Conservation (phyloP, 2,329 filamentous ascomycete genomes). For the Ustulina deusta region DNA sequence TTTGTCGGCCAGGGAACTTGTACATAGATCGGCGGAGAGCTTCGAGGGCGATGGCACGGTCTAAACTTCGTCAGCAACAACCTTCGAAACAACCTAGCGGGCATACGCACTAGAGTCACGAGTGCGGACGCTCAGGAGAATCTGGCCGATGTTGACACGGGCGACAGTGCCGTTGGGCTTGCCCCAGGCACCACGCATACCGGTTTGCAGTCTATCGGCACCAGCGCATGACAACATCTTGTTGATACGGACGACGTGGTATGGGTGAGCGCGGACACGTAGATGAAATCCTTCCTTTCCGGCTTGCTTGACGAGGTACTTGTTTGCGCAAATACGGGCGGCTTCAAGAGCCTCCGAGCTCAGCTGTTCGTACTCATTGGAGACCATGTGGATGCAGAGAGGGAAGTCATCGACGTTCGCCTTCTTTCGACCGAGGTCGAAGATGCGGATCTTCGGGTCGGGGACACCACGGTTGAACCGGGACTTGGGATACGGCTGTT, state of each 20-base stretch:
- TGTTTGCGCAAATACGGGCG: conserved; percentile 99
- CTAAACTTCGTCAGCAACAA: conserved; percentile 55
- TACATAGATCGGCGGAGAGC: conserved; percentile 99
- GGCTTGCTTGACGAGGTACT: conserved; percentile 82
- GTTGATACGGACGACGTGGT: conserved; percentile 99
- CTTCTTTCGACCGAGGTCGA: conserved; percentile 98
- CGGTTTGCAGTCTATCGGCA: conserved; percentile 99
- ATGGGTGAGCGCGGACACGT: conserved; percentile 91
- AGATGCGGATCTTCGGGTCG: conserved; percentile 91
- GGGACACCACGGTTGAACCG: conserved; percentile 99
- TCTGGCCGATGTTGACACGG: conserved; percentile 99
- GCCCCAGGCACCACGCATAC: conserved; percentile 99
- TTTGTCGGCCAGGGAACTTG: conserved; percentile 99
- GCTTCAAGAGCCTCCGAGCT: conserved; percentile 99
- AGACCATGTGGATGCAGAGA: conserved; percentile 98
- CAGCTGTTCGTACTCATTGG: conserved; percentile 99
- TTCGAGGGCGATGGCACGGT: conserved; percentile 94
- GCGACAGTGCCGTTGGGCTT: conserved; percentile 99
- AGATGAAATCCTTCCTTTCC: conserved; percentile 82
- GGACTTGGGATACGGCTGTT: conserved; percentile 97
- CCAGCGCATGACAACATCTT: conserved; percentile 99
- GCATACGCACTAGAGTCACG: conserved; percentile 84
- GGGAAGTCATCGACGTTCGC: conserved; percentile 99
- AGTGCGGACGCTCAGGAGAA: conserved; percentile 96
- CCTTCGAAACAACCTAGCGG: not conserved